Evolutionary conservation across 2,329 filamentous ascomycete genomes (phyloP), one percentile per base, ranked within the genome.

Genomic region (Zymoseptoria pseudotritici): DNA sequence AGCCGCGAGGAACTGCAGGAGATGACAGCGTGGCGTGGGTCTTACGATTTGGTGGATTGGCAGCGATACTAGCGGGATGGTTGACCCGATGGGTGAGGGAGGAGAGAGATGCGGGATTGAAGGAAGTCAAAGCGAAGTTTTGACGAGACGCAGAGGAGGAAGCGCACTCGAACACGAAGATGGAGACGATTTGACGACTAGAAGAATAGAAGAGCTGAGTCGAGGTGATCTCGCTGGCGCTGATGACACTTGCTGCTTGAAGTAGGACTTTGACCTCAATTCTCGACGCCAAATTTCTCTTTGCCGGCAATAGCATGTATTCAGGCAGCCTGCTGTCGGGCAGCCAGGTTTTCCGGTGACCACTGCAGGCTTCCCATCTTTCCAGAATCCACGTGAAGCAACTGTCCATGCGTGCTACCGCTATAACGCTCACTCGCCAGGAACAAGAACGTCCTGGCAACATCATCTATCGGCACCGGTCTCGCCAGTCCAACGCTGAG

Each of bases 1-100:
- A 96, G 74, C 91, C 90, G 0, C 83, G 93, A 63, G 92, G 91
- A 4, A 84, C 82, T 4, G 88, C 90, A 0, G 92, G 91, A 36
- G 93, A 97, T 75, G 85, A 88, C 65, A 95, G 90, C 73, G 90
- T 97, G 55, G 86, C 87, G 17, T 90, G 93, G 78, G 91, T 96
- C 50, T 78, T 97, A 67, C 85, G 92, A 20, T 86, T 95, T 58
- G 92, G 91, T 1, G 93, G 92, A 2, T 75, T 89, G 51, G 89
- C 88, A 63, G 90, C 91, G 1, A 73, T 97, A 54, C 77, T 88
- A 2, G 89, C 93, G 5, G 90, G 89, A 26, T 65, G 63, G 60
- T 54, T 66, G 20, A 65, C 60, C 21, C 51, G 61, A 6, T 49
- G 60, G n/a, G 54, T 66, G 5, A 51, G 55, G 10, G 65, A 66